A percentile compares a stretch with the other conserved stretches of the same genome.
Conservation (phyloP, 192 early-diverging fungal species). For the Pilobolus umbonatus region DNA sequence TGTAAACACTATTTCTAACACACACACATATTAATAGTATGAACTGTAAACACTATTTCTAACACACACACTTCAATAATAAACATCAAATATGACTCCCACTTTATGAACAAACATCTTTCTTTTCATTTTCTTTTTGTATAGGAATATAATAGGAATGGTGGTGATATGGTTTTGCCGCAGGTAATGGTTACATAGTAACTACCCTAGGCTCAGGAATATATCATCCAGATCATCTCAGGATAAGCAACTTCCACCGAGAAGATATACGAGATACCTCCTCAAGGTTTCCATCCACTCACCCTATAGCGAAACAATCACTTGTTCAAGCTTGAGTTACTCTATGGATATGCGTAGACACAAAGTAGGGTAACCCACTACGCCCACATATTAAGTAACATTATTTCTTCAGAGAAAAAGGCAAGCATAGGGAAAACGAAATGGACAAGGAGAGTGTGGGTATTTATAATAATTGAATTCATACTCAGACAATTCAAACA, state of each 20-base stretch:
- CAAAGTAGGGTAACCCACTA: no score
- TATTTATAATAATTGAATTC: no score
- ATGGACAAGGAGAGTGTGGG: no score
- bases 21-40: no score
- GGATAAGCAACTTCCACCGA: constrained; percentile 4
- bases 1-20: no score
- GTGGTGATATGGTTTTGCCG: constrained; percentile 25
- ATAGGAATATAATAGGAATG: background rate
- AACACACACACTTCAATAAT: no score
- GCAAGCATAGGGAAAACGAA: no score
- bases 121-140: constrained; percentile 15
- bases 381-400: no score
- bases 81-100: no score
- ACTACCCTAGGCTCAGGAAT: constrained; percentile 24
- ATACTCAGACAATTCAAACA: no score
- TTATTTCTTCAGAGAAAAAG: no score
- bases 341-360: constrained; percentile 14
- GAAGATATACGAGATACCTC: constrained; percentile 1
- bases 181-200: constrained; percentile 20
- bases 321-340: constrained; percentile 8
- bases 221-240: constrained; percentile 19
- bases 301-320: background rate
- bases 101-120: background rate
- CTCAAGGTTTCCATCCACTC: constrained; percentile 11
- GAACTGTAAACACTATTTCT: no score